phyloP scores from a whole-genome alignment of 306 rosid species.

The Arachis stenosperma region DNA sequence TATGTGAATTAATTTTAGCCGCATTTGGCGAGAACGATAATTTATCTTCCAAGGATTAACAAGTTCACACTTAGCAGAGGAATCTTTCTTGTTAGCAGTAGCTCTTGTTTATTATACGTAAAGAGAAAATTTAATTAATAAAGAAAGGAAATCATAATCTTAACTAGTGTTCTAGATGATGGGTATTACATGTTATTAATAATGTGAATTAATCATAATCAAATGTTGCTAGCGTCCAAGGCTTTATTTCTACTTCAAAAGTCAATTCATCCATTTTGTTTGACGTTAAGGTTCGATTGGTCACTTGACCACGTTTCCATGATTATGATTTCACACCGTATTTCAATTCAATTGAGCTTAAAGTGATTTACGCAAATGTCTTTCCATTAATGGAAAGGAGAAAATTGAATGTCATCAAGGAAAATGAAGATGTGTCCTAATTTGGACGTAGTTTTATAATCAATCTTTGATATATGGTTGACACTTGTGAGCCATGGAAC shows the following conservation, averaged over 20 bases:
- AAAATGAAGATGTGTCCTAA: slow-evolving; percentile 22
- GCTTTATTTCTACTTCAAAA: background rate
- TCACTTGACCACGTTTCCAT: slow-evolving; percentile 36
- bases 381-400: slow-evolving; percentile 25
- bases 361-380: slow-evolving; percentile 30
- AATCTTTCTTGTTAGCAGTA: slow-evolving; percentile 21
- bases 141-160: too few relatives aligned
- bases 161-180: too few relatives aligned
- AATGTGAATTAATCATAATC: background rate
- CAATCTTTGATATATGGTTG: slow-evolving; percentile 31
- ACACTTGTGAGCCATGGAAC: slow-evolving; percentile 27
- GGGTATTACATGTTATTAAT: too few relatives aligned
- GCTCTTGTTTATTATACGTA: slow-evolving; percentile 2
- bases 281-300: slow-evolving; percentile 38
- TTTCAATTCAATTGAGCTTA: background rate
- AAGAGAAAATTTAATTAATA: background rate
- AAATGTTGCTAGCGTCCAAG: background rate
- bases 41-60: background rate
- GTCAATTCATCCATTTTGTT: slow-evolving; percentile 30
- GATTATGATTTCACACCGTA: slow-evolving; percentile 40
- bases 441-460: slow-evolving; percentile 27
- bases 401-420: slow-evolving; percentile 10
- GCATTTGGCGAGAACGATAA: slow-evolving; percentile 18
- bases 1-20: slow-evolving; percentile 24
- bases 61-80: slow-evolving; percentile 5